These are phyloP conservation scores for Annona squamosa DNA, from an alignment of 164 flowering plant genomes.

Conservation along the genomic window DNA sequence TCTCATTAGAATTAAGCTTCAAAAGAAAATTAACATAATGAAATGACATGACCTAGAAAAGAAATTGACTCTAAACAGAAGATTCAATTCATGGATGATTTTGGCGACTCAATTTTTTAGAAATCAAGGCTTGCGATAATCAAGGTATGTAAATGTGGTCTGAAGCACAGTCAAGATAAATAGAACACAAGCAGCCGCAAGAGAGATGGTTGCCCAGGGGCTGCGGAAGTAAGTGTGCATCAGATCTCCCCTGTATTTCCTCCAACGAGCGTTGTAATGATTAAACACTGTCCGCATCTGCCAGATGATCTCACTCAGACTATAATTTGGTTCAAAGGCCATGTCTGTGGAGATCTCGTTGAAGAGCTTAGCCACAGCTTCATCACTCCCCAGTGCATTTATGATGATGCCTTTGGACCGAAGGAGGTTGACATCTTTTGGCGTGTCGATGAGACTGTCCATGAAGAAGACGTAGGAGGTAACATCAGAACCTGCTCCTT, in stretches of 20 bases:
- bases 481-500: slow-evolving; percentile 44
- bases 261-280: slow-evolving; percentile 32
- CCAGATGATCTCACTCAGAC: neutral
- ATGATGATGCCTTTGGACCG: slow-evolving; percentile 34
- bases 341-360: slow-evolving; percentile 40
- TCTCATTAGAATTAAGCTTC: neutral
- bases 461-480: slow-evolving; percentile 48
- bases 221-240: slow-evolving; percentile 43
- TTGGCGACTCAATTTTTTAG: too few relatives aligned
- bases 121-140: neutral
- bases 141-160: neutral
- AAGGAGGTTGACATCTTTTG: slow-evolving; percentile 36
- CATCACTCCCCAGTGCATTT: slow-evolving; percentile 49
- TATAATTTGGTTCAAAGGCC: slow-evolving; percentile 32
- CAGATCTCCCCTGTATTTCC: slow-evolving; percentile 44
- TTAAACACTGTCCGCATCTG: slow-evolving; percentile 28
- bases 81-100: neutral
- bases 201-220: slow-evolving; percentile 50
- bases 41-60: neutral
- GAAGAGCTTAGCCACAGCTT: slow-evolving; percentile 49
- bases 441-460: slow-evolving; percentile 48
- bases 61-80: neutral
- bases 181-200: slow-evolving; percentile 6
- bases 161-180: neutral
- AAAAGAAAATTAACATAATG: too few relatives aligned